Evolutionary conservation across 164 flowering plant species (phyloP).

Genomic region (Umbilicus rupestris): DNA sequence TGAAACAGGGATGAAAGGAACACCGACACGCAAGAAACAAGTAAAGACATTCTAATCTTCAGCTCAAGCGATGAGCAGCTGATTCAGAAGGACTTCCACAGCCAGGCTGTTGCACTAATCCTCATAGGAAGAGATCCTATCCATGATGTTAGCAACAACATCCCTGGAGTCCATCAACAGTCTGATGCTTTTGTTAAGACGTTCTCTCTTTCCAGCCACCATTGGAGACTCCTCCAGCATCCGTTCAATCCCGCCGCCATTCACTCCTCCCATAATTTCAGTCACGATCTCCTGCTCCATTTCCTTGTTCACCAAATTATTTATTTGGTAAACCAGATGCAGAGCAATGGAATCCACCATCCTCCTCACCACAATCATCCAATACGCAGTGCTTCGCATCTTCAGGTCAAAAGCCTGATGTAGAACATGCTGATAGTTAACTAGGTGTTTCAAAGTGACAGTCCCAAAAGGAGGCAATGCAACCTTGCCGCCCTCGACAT

Average conservation of each 20-base stretch:
- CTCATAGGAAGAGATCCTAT: not conserved
- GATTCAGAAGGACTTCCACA: too few relatives aligned
- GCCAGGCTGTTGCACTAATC: too few relatives aligned
- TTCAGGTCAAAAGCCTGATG: slow-evolving; percentile 30
- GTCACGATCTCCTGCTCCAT: slow-evolving; percentile 17
- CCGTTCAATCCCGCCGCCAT: slow-evolving; percentile 16
- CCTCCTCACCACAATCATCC: slow-evolving; percentile 26
- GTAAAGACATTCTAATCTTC: too few relatives aligned
- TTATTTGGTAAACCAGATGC: slow-evolving; percentile 13
- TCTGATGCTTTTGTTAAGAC: slow-evolving; percentile 21
- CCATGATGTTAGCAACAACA: slow-evolving; percentile 11
- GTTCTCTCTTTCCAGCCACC: slow-evolving; percentile 13
- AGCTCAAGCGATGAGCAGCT: too few relatives aligned
- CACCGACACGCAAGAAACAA: too few relatives aligned
- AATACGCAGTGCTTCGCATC: slow-evolving; percentile 23
- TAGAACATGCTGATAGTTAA: slow-evolving; percentile 2
- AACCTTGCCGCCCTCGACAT: not conserved
- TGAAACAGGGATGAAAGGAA: too few relatives aligned
- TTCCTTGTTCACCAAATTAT: slow-evolving; percentile 14
- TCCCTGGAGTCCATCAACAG: slow-evolving; percentile 17
- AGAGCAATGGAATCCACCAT: slow-evolving; percentile 21
- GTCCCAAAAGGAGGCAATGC: slow-evolving; percentile 15
- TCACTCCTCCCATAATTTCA: slow-evolving; percentile 17
- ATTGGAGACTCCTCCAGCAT: slow-evolving; percentile 29
- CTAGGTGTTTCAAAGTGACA: slow-evolving; percentile 19